Conservation (phyloP, 345 rosid species). For the Melastoma malabathricum region DNA sequence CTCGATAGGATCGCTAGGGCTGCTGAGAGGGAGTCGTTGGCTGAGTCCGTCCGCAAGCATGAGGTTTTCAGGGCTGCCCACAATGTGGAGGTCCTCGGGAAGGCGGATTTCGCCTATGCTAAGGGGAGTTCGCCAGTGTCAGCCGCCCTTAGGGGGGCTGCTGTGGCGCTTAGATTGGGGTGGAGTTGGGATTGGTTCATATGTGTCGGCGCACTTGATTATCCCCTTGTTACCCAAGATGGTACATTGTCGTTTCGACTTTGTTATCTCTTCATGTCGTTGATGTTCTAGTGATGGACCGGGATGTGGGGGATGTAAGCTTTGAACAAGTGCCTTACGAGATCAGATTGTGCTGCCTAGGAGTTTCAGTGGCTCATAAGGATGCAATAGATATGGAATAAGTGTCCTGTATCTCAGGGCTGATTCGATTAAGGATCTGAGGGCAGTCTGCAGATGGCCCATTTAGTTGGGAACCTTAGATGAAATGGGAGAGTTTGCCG, state of each 20-base stretch:
- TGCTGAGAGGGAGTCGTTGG: slow-evolving; percentile 58
- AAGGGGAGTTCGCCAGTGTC: slow-evolving; percentile 80
- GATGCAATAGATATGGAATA: too few relatives aligned
- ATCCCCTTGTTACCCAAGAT: slow-evolving; percentile 89
- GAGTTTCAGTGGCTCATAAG: too few relatives aligned
- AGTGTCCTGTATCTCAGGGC: too few relatives aligned
- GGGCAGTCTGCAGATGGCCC: too few relatives aligned
- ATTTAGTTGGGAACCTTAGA: too few relatives aligned
- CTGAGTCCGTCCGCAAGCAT: slow-evolving; percentile 38
- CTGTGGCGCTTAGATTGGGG: slow-evolving; percentile 57
- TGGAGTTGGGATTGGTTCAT: slow-evolving; percentile 87
- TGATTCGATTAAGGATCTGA: too few relatives aligned
- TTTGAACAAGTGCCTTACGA: neutral
- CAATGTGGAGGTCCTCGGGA: slow-evolving; percentile 74
- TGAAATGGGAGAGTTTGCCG: too few relatives aligned
- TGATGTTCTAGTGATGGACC: neutral
- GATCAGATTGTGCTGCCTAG: too few relatives aligned
- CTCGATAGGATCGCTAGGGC: slow-evolving; percentile 56
- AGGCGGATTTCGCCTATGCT: slow-evolving; percentile 59
- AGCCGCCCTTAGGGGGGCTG: slow-evolving; percentile 76
- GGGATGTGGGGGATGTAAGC: neutral
- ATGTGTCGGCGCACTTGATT: slow-evolving; percentile 53
- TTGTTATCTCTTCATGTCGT: neutral
- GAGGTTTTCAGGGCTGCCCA: slow-evolving; percentile 62
- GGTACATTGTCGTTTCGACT: slow-evolving; percentile 26